Base-by-base conservation (phyloP, 805 yeast genomes). In the Kazachstania taianensis region DNA sequence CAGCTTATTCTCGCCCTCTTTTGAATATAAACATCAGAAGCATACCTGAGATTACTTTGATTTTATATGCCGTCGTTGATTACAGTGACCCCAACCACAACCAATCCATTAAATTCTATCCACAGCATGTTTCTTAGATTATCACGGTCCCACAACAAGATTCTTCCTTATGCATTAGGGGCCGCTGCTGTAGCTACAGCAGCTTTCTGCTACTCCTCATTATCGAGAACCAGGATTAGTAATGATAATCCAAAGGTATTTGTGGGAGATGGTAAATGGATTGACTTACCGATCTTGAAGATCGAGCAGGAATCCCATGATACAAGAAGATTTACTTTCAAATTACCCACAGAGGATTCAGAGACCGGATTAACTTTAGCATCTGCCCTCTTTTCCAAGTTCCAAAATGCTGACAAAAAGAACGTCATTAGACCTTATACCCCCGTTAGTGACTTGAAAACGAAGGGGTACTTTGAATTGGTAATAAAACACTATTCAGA, bases 381-480 rank as follows among this genome's bases (percentile, higher is more conserved):
- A 29, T 82, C 92, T 20, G 75, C 80, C 45, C 58, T 92, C 30
- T 58, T 92, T 57, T 73, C 94, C 61, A 87, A 86, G 67, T 83
- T 66, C 55, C 79, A 76, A 38, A 26, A 18, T 12, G 78, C 89
- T 41, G 73, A 77, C 42, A 97, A 96, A 47, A 74, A 67, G 63
- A 76, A 77, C 53, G 95, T 89, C 34, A 67, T 92, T 44, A 80
- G 96, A 66, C 86, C 86, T 28, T 79, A 78, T 65, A 92, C 98
- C 28, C 98, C 98, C 41, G 70, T 79, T 33, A 72, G 83, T 28
- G 85, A 79, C 52, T 63, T 70, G 34, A 76, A 75, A 39, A 67
- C 70, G 41, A 71, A 70, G 59, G 98, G 98, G 34, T 57, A 71
- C 36, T 66, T 94, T 49, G 83, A 83, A 41, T 72, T 92, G 46